These are phyloP conservation scores for Moniliophthora roreri DNA, from an alignment of 1,284 basidiomycete genomes.

Conservation along the genomic window DNA sequence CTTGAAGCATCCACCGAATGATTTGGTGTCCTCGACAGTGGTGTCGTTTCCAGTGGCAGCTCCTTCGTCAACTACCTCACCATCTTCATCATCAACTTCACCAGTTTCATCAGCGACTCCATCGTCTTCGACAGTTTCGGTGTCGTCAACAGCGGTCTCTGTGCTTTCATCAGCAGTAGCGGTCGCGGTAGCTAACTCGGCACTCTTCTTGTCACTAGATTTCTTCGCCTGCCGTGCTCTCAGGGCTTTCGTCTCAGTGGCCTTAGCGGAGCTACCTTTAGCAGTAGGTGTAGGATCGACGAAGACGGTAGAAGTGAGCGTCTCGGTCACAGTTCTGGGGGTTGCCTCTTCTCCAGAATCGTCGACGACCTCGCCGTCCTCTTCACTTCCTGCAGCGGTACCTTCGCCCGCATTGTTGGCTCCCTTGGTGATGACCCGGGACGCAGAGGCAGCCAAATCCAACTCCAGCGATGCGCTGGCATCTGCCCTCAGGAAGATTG, in stretches of 20 bases:
- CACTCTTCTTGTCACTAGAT: neutral
- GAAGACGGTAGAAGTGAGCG: neutral
- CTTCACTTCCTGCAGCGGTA: slow-evolving; percentile 3
- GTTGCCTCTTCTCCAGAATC: neutral
- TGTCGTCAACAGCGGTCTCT: neutral
- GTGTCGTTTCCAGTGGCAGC: too few species aligned
- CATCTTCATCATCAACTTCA: neutral
- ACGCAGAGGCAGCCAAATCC: slow-evolving; percentile 27
- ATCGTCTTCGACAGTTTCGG: neutral
- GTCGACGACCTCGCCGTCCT: neutral
- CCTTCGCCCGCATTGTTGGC: slow-evolving; percentile 4
- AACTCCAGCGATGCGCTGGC: slow-evolving; percentile 38
- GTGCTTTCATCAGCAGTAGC: slow-evolving; percentile 1
- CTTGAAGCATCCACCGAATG: slow-evolving; percentile 14
- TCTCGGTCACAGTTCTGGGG: neutral
- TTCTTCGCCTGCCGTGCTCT: neutral
- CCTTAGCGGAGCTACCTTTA: too few species aligned
- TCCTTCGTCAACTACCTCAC: neutral
- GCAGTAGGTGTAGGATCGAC: neutral
- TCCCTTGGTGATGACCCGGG: slow-evolving; percentile 11
- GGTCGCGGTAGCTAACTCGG: neutral
- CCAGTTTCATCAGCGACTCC: neutral
- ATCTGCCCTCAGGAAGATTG: slow-evolving; percentile 46
- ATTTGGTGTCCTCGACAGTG: neutral
- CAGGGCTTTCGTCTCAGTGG: neutral